These are phyloP conservation scores for Pestalotiopsis sp. DNA, from an alignment of 2,329 filamentous ascomycete genomes.

Conservation along the genomic window DNA sequence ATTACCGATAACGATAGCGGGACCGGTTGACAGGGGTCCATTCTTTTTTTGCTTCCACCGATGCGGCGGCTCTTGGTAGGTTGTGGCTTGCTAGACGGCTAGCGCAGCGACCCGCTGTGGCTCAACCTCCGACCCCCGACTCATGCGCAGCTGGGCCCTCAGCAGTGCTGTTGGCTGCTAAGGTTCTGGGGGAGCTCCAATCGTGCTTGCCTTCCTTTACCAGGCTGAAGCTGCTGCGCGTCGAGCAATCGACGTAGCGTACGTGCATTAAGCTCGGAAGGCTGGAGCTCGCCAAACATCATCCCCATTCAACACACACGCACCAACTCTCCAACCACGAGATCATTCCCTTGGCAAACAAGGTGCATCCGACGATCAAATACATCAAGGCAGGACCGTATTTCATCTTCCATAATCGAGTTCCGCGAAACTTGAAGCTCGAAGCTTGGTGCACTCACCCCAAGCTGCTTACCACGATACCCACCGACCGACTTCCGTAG, in stretches of 20 bases:
- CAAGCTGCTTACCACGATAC: constrained; percentile 1
- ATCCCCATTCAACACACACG: neutral
- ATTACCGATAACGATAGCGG: constrained; percentile 10
- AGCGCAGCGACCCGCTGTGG: neutral
- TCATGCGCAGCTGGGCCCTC: neutral
- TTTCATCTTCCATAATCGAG: neutral
- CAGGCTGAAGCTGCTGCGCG: constrained; percentile 12
- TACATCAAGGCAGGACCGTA: neutral
- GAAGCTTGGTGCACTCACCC: constrained; percentile 1
- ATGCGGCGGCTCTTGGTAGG: neutral
- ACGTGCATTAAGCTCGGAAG: constrained; percentile 1
- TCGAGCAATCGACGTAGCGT: constrained; percentile 6
- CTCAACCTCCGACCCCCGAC: constrained; percentile 11
- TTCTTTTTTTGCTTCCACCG: neutral
- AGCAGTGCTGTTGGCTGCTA: neutral
- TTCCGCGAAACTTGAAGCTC: neutral
- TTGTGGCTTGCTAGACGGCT: neutral
- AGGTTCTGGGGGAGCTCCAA: neutral
- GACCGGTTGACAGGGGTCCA: constrained; percentile 6
- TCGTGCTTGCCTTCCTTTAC: neutral
- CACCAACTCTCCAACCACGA: neutral
- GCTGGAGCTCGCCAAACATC: constrained; percentile 10
- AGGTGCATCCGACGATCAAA: neutral
- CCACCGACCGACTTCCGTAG: neutral
- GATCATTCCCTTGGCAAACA: neutral